Conservation (phyloP, 2,329 filamentous ascomycete species). For the Diatrype stigma region DNA sequence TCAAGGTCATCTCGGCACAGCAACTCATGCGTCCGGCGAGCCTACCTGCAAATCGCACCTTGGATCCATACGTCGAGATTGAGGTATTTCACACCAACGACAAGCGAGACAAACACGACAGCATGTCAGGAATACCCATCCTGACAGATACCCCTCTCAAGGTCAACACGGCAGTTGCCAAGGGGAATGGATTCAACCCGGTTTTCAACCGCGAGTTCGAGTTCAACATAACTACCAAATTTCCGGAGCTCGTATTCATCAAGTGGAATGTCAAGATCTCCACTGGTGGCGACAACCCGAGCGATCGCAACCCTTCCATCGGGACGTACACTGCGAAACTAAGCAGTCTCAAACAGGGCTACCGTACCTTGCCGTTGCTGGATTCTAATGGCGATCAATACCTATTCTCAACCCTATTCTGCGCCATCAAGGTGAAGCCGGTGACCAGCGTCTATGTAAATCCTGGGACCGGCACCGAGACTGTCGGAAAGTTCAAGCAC, state of each 20-base stretch:
- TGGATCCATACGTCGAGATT: slow-evolving; percentile 92
- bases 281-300: slow-evolving; percentile 66
- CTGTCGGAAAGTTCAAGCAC: slow-evolving; percentile 51
- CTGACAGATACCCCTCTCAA: slow-evolving; percentile 61
- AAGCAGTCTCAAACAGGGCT: slow-evolving; percentile 82
- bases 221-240: slow-evolving; percentile 86
- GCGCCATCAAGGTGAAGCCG: slow-evolving; percentile 68
- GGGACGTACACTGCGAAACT: slow-evolving; percentile 93
- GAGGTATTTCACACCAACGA: slow-evolving; percentile 94
- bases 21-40: slow-evolving; percentile 81
- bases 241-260: slow-evolving; percentile 88
- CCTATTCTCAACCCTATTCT: slow-evolving; percentile 91
- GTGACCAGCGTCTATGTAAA: slow-evolving; percentile 54
- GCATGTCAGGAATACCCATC: slow-evolving; percentile 50
- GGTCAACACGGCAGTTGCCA: slow-evolving; percentile 73
- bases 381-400: slow-evolving; percentile 89
- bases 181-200: slow-evolving; percentile 91
- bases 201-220: slow-evolving; percentile 76
- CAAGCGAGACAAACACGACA: slow-evolving; percentile 81
- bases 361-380: slow-evolving; percentile 84
- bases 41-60: slow-evolving; percentile 64
- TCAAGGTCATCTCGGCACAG: slow-evolving; percentile 90
- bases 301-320: slow-evolving; percentile 60
- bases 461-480: slow-evolving; percentile 34
- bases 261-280: slow-evolving; percentile 90